Base-by-base conservation (phyloP, 139 green algal species). In the Chlamydomonas schloesseri region DNA sequence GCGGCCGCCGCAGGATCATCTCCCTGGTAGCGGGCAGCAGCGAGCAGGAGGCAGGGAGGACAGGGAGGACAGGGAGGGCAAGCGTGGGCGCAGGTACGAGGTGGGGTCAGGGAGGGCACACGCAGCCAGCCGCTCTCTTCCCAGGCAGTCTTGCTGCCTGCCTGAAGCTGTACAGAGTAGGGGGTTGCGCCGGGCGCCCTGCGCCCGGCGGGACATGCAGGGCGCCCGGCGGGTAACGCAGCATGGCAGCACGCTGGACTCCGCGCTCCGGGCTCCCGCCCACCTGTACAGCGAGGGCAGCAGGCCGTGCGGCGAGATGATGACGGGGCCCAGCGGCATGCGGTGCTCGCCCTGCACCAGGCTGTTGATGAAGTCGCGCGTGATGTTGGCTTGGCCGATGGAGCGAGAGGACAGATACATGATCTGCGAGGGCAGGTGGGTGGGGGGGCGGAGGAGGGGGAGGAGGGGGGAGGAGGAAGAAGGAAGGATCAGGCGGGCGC, bases 291-390 rank as follows among this genome's bases (percentile, higher is more conserved):
- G 91, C 26, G 94, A 97, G 11, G 96, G 96, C 73, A 98, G 90
- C 29, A 99, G 92, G 53, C 97, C 96, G 81, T 99, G 95, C 17
- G 97, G 97, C 15, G 96, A 98, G 36, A 99, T 98, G 86, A 99
- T 97, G 82, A 99, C 96, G 23, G 97, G 97, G 1, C 97, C 97
- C 62, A 91, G 50, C 5, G 93, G 94, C 90, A 98, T 95, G 75
- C 90, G 91, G 87, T 94, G 87, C 42, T 92, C 78, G n/a, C 94
- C 95, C 88, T 99, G 96, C 58, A 94, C 91, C 42, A 99, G 90
- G 47, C 83, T 95, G 90, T 96, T 93, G 53, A 99, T 91, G 88
- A 97, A 99, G 87, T 96, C 94, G n/a, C 97, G 93, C 6, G 97
- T 99, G 89, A 94, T 94, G 84, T 93, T 94, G 28, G 96, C 94